phyloP scores from a whole-genome alignment of 1,284 basidiomycete genomes.

The Cryptococcus depauperatus region DNA sequence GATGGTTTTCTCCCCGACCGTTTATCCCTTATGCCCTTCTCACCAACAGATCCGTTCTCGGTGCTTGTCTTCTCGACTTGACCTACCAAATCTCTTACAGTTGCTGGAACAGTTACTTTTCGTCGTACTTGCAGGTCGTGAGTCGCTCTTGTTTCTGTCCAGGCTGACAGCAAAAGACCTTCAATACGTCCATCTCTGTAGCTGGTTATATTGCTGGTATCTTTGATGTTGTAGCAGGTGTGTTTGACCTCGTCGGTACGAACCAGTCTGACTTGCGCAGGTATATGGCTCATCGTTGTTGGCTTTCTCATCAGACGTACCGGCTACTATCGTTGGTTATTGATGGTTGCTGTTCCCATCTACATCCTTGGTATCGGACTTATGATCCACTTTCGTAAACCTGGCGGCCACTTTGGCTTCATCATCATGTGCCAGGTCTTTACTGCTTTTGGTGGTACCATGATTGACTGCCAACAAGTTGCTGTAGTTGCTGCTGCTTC shows the following conservation, averaged over 20 bases:
- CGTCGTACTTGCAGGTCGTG: slow-evolving; percentile 39
- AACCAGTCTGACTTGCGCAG: too few relatives aligned
- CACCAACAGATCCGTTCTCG: slow-evolving; percentile 38
- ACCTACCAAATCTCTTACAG: slow-evolving; percentile 41
- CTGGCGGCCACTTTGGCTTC: slow-evolving; percentile 20
- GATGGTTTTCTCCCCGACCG: slow-evolving; percentile 34
- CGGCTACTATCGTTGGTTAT: slow-evolving; percentile 41
- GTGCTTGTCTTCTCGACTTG: slow-evolving; percentile 37
- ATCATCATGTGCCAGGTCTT: slow-evolving; percentile 42
- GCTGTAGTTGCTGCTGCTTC: slow-evolving; percentile 40
- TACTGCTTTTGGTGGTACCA: slow-evolving; percentile 43
- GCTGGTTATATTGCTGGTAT: slow-evolving; percentile 42
- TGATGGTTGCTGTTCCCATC: slow-evolving; percentile 31
- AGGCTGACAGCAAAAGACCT: too few relatives aligned
- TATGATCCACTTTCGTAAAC: slow-evolving; percentile 43
- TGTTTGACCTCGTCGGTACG: too few relatives aligned
- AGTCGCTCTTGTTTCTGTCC: too few relatives aligned
- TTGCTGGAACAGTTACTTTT: slow-evolving; percentile 35
- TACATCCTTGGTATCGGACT: slow-evolving; percentile 44
- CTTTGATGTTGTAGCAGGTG: slow-evolving; percentile 42
- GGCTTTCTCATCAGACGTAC: slow-evolving; percentile 38
- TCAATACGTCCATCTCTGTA: slow-evolving; percentile 34
- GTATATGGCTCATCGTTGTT: slow-evolving; percentile 36
- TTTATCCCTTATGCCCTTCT: slow-evolving; percentile 42
- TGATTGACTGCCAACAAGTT: slow-evolving; percentile 44